Evolutionary conservation across 768 basidiomycete species (phyloP).

Genomic region (Agrocybe chaxingu): DNA sequence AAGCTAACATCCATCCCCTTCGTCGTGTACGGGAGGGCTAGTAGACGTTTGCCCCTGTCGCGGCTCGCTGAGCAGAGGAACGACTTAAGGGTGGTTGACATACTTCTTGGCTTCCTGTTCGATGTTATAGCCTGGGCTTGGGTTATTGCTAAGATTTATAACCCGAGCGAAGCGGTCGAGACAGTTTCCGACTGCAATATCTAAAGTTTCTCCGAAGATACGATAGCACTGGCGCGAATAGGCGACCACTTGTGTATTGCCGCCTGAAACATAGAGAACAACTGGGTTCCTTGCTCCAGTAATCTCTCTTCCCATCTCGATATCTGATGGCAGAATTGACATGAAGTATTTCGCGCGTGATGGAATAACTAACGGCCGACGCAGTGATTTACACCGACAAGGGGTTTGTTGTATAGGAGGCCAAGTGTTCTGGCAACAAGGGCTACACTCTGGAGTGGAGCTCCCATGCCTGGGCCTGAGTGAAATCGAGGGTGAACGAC

Average conservation of each 20-base stretch:
- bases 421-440: constrained; percentile 90
- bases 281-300: constrained; percentile 94
- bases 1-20: constrained; percentile 99
- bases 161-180: constrained; percentile 95
- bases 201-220: constrained; percentile 97
- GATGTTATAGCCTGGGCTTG: constrained; percentile 95
- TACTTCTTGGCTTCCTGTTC: constrained; percentile 94
- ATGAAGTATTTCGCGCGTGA: neutral
- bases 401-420: constrained; percentile 83
- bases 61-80: neutral
- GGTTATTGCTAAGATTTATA: constrained; percentile 92
- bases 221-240: constrained; percentile 97
- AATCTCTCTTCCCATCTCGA: constrained; percentile 96
- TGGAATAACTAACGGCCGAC: constrained; percentile 76
- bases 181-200: constrained; percentile 99
- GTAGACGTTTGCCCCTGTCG: constrained; percentile 74
- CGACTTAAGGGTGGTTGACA: constrained; percentile 12
- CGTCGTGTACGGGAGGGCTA: constrained; percentile 89
- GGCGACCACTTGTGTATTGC: constrained; percentile 98
- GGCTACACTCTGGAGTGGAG: constrained; percentile 92
- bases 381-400: constrained; percentile 98
- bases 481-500: neutral
- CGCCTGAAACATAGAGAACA: constrained; percentile 97
- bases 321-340: constrained; percentile 53
- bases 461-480: constrained; percentile 98